Evolutionary conservation across 805 yeast species (phyloP), one percentile per base, ranked within the genome.

Genomic region (Candida incommunis): DNA sequence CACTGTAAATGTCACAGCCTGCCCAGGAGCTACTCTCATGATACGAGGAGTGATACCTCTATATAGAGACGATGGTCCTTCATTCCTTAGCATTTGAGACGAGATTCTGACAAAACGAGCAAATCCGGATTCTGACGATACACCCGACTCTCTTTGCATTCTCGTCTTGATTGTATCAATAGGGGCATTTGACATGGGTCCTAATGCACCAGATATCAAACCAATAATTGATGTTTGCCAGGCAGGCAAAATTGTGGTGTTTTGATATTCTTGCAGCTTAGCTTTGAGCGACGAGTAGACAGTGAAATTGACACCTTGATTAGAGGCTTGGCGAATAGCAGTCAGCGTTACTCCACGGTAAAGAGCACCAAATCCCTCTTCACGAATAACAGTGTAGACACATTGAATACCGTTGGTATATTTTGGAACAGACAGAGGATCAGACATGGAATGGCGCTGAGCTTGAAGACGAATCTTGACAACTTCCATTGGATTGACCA

Each of bases 21-120:
- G 98, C 50, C 98, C 98, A 22, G 98, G 96, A 11, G 98, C 98
- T 44, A 90, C 98, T 69, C 98, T 82, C 94, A 90, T 88, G 55
- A 90, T 90, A 70, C 98, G 81, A 55, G 98, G 98, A 22, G 96
- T 87, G 61, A 90, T 90, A 68, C 98, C 98, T 62, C 90, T 85
- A 71, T 90, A 90, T 62, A 90, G 74, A 37, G 95, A 94, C 45
- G 74, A 71, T 53, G 78, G 68, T 54, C 98, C 98, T 67, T 87
- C 95, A 69, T 86, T 94, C 61, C 78, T 79, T 53, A 88, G 69
- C 64, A 90, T 73, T 58, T 80, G 88, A 42, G 69, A 68, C 48
- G 94, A 85, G 57, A 92, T 90, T 62, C 88, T 75, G 31, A 72
- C 65, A 55, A 90, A 87, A 65, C 95, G 76, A 45, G 75, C 76